Percentiles rank a stretch among this genome's conserved stretches.
Evolutionary conservation across 805 yeast genomes (phyloP).

Genomic region (Lachancea nothofagi): DNA sequence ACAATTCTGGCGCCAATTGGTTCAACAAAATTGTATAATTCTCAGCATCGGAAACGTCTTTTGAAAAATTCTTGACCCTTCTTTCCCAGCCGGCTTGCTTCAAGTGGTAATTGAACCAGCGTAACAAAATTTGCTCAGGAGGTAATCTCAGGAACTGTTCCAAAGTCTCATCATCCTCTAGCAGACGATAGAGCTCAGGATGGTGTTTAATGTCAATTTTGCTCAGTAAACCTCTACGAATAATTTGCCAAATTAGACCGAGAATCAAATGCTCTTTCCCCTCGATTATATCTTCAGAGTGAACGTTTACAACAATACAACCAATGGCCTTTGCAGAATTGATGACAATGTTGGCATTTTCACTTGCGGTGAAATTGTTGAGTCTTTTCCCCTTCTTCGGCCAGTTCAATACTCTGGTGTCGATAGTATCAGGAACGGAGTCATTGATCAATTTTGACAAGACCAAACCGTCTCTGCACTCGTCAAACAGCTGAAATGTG

Average conservation of each 20-base stretch:
- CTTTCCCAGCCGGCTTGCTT: slow-evolving; percentile 88
- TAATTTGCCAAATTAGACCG: slow-evolving; percentile 95
- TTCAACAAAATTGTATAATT: slow-evolving; percentile 84
- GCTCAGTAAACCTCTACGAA: slow-evolving; percentile 88
- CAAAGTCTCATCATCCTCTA: slow-evolving; percentile 94
- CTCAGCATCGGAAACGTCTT: slow-evolving; percentile 91
- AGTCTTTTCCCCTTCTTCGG: slow-evolving; percentile 76
- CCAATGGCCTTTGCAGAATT: slow-evolving; percentile 99
- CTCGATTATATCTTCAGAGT: slow-evolving; percentile 89
- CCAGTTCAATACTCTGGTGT: slow-evolving; percentile 90
- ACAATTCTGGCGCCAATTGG: slow-evolving; percentile 78
- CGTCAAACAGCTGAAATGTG: slow-evolving; percentile 92
- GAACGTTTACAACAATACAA: slow-evolving; percentile 95
- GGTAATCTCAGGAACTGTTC: slow-evolving; percentile 95
- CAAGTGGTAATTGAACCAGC: slow-evolving; percentile 97
- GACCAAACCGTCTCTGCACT: slow-evolving; percentile 91
- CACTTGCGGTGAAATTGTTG: slow-evolving; percentile 92
- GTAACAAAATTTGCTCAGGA: slow-evolving; percentile 91
- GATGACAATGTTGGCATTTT: slow-evolving; percentile 95
- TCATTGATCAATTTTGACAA: slow-evolving; percentile 91
- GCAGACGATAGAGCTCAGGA: slow-evolving; percentile 89
- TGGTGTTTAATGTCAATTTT: slow-evolving; percentile 94
- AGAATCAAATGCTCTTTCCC: slow-evolving; percentile 89
- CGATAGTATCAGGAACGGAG: slow-evolving; percentile 97
- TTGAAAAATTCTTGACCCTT: slow-evolving; percentile 78